Evolutionary conservation across 2,329 filamentous ascomycete species (phyloP).

Genomic region (Karstenula rhodostoma): DNA sequence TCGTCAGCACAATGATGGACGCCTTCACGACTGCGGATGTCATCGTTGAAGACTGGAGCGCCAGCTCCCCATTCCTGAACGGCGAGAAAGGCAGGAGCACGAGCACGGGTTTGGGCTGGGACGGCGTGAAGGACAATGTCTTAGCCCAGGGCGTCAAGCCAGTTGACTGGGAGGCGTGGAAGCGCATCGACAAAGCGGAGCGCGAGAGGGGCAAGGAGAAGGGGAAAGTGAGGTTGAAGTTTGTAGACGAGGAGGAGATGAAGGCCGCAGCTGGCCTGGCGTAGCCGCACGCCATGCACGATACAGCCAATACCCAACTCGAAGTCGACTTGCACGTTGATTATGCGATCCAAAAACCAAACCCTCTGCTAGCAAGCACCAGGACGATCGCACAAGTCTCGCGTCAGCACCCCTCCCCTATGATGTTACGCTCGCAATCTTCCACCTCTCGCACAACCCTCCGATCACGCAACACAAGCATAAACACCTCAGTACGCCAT

Average conservation of each 20-base stretch:
- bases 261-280: slow-evolving; percentile 3
- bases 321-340: not conserved
- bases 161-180: slow-evolving; percentile 87
- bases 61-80: slow-evolving; percentile 58
- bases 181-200: slow-evolving; percentile 82
- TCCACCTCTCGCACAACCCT: not conserved
- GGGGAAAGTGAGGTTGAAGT: slow-evolving; percentile 81
- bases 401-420: not conserved
- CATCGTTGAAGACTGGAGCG: slow-evolving; percentile 78
- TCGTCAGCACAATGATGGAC: slow-evolving; percentile 94
- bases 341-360: not conserved
- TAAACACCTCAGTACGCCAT: slow-evolving; percentile 3
- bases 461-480: not conserved
- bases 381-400: slow-evolving; percentile 1
- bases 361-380: not conserved
- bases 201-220: slow-evolving; percentile 67
- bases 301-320: not conserved
- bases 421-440: not conserved
- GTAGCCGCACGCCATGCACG: not conserved
- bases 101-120: slow-evolving; percentile 72
- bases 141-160: slow-evolving; percentile 64
- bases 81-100: slow-evolving; percentile 39
- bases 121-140: slow-evolving; percentile 71
- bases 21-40: slow-evolving; percentile 89
- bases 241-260: slow-evolving; percentile 1